phyloP scores from a whole-genome alignment of 2,329 filamentous ascomycete genomes.

The Saccharata proteae region DNA sequence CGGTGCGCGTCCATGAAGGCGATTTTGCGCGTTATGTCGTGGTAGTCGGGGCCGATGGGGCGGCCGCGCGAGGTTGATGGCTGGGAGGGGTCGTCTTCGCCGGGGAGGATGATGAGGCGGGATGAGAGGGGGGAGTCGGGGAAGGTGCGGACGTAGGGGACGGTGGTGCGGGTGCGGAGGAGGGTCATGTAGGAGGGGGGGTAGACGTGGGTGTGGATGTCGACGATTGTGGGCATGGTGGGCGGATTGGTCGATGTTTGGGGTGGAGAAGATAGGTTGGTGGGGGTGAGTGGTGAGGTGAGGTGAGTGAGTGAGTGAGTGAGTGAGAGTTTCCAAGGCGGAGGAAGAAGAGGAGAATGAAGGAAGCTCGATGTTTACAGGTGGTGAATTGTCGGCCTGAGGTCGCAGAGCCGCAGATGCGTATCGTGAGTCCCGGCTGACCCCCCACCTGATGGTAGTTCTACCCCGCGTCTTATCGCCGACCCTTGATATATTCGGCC shows the following conservation, averaged over 20 bases:
- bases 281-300: not conserved
- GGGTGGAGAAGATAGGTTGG: not conserved
- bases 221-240: conserved; percentile 37
- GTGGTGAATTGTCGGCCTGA: too few species aligned
- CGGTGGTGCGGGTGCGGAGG: conserved; percentile 43
- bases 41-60: conserved; percentile 74
- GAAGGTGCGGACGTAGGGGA: conserved; percentile 62
- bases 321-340: too few species aligned
- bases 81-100: conserved; percentile 42
- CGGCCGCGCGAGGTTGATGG: conserved; percentile 52
- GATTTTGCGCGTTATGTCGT: conserved; percentile 66
- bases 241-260: too few species aligned
- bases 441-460: too few species aligned
- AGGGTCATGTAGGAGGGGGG: conserved; percentile 47
- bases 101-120: conserved; percentile 54
- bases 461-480: too few species aligned
- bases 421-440: too few species aligned
- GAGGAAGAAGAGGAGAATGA: too few species aligned
- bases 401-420: too few species aligned
- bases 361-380: too few species aligned
- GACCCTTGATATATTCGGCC: too few species aligned
- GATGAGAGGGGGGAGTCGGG: conserved; percentile 39
- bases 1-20: conserved; percentile 76
- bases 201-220: conserved; percentile 54
- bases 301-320: not conserved